phyloP scores from a whole-genome alignment of 495 filamentous ascomycete genomes.

The Aspergillus saccharolyticus region DNA sequence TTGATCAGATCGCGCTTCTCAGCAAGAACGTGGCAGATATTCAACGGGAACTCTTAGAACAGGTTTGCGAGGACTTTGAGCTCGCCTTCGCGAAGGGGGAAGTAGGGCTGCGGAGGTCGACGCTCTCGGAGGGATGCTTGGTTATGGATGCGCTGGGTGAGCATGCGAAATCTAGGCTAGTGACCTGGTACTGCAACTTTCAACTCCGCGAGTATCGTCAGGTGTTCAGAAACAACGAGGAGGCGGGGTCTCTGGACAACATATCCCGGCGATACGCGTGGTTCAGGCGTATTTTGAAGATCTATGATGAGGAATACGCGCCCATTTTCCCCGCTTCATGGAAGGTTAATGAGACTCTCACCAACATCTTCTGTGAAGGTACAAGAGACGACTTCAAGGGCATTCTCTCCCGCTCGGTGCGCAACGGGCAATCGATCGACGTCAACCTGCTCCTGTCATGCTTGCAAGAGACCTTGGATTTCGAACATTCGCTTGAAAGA shows the following conservation, averaged over 20 bases:
- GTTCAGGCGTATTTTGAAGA: constrained; percentile 94
- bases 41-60: constrained; percentile 89
- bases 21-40: constrained; percentile 91
- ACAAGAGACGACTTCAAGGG: constrained; percentile 93
- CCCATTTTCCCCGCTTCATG: constrained; percentile 81
- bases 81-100: constrained; percentile 89
- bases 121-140: constrained; percentile 78
- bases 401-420: constrained; percentile 81
- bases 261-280: constrained; percentile 92
- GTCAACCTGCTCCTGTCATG: constrained; percentile 89
- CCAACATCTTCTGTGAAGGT: constrained; percentile 89
- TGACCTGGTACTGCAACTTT: constrained; percentile 98
- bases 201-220: constrained; percentile 93
- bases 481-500: constrained; percentile 86
- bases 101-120: constrained; percentile 60
- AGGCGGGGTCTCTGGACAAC: constrained; percentile 94
- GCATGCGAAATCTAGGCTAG: constrained; percentile 70
- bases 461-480: constrained; percentile 93
- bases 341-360: constrained; percentile 87
- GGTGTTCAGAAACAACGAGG: constrained; percentile 92
- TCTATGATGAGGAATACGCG: constrained; percentile 91
- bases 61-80: constrained; percentile 98
- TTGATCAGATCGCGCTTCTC: constrained; percentile 94
- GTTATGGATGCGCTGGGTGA: constrained; percentile 97
- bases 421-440: constrained; percentile 81